These are phyloP conservation scores for Wickerhamiella brachini DNA, from an alignment of 805 yeast genomes.

Conservation along the genomic window DNA sequence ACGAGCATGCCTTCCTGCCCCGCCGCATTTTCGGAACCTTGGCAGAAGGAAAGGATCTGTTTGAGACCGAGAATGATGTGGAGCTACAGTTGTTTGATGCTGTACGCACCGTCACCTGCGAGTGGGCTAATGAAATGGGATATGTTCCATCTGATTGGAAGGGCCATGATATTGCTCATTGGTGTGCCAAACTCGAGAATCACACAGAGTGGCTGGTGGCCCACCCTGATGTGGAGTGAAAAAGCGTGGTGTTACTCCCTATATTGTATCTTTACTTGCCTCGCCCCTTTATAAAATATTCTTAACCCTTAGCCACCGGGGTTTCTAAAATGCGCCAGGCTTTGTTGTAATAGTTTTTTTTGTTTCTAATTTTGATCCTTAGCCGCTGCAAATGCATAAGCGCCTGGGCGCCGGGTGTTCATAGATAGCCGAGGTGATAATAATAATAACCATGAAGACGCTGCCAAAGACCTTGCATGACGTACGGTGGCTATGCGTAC, in stretches of 20 bases:
- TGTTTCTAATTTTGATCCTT: no score
- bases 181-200: not conserved
- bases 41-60: not conserved
- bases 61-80: not conserved
- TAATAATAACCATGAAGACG: no score
- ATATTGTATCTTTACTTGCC: no score
- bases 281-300: no score
- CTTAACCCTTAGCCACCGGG: no score
- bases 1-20: slow-evolving; percentile 7
- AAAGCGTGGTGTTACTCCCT: not conserved
- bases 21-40: slow-evolving; percentile 11
- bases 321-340: no score
- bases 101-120: not conserved
- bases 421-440: no score
- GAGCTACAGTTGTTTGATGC: not conserved
- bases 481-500: not conserved
- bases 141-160: not conserved
- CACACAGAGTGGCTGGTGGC: not conserved
- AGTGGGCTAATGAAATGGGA: not conserved
- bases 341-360: no score
- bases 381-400: no score
- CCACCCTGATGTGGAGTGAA: not conserved
- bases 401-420: no score
- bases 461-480: no score
- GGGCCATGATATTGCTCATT: not conserved